Conservation (phyloP, 2,329 filamentous ascomycete genomes). For the Colletotrichum sp. region DNA sequence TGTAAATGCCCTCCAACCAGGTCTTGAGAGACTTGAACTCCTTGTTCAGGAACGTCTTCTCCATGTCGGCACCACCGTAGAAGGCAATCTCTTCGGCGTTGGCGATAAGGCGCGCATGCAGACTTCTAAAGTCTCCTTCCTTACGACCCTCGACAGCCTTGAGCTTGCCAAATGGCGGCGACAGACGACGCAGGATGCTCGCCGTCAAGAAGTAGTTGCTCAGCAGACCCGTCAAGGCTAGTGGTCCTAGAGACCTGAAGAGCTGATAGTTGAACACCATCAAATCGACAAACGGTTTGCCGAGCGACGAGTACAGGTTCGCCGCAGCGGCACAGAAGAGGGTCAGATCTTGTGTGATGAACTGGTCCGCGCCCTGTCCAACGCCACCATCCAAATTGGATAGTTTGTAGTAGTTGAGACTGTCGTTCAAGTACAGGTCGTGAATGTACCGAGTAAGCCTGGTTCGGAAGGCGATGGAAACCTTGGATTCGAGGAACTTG, state of each 20-base stretch:
- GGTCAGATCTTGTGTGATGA: constrained; percentile 96
- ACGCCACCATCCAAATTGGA: constrained; percentile 92
- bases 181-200: constrained; percentile 84
- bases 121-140: constrained; percentile 91
- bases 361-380: constrained; percentile 91
- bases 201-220: constrained; percentile 96
- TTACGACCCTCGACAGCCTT: constrained; percentile 95
- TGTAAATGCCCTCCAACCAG: constrained; percentile 99
- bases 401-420: constrained; percentile 95
- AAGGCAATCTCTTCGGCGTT: constrained; percentile 98
- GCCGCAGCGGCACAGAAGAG: constrained; percentile 93
- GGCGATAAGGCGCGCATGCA: constrained; percentile 91
- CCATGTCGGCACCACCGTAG: constrained; percentile 93
- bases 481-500: constrained; percentile 96
- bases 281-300: constrained; percentile 97
- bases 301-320: constrained; percentile 91
- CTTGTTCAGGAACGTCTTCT: constrained; percentile 88
- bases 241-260: constrained; percentile 85
- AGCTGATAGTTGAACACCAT: constrained; percentile 98
- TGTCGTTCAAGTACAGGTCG: constrained; percentile 93
- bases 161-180: constrained; percentile 94
- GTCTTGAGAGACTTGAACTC: constrained; percentile 92
- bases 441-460: constrained; percentile 95
- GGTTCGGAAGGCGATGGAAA: constrained; percentile 97
- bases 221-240: constrained; percentile 84